These are phyloP conservation scores for Plasmodium coatneyi DNA, from an alignment of 169 alveolate species.

Conservation along the genomic window DNA sequence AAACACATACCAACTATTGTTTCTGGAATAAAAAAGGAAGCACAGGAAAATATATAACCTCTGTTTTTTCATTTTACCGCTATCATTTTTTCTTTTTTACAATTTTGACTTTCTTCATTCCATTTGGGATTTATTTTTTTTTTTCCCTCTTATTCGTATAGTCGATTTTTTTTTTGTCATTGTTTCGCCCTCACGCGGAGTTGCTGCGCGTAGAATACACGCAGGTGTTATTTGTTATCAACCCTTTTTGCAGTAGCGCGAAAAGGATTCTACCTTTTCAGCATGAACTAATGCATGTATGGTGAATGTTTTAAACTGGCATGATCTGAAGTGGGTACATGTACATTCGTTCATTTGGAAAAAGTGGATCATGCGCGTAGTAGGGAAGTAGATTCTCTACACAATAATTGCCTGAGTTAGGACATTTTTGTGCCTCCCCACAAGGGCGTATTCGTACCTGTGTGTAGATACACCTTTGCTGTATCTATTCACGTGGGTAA, in stretches of 20 bases:
- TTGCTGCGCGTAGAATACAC: not conserved
- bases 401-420: not conserved
- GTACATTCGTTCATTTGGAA: not conserved
- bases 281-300: not conserved
- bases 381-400: not conserved
- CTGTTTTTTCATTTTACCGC: not conserved
- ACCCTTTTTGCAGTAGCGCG: not conserved
- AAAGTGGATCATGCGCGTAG: not conserved
- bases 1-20: not conserved
- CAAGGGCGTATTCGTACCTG: not conserved
- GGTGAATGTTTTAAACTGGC: not conserved
- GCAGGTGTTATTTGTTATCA: not conserved
- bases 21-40: not conserved
- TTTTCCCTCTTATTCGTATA: not conserved
- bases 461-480: not conserved
- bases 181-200: not conserved
- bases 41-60: not conserved
- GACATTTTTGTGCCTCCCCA: not conserved
- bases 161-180: not conserved
- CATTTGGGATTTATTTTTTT: not conserved
- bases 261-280: not conserved
- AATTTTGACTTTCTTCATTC: not conserved
- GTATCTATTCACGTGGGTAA: not conserved
- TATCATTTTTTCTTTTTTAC: not conserved
- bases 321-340: not conserved